These are phyloP conservation scores for Trypethelium eluteriae DNA, from an alignment of 495 filamentous ascomycete species.

Conservation along the genomic window DNA sequence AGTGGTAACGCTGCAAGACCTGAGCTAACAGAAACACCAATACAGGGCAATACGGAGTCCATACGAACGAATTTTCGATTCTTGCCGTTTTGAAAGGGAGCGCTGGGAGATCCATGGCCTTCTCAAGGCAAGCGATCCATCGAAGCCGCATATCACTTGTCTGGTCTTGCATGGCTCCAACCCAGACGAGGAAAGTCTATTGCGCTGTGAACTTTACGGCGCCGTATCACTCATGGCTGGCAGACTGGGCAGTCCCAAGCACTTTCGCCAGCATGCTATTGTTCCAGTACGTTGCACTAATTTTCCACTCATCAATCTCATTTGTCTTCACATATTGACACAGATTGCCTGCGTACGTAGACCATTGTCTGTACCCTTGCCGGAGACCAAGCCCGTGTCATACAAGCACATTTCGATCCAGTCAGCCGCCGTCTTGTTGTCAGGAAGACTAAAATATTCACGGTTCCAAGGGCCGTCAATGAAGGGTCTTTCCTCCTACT, in stretches of 20 bases:
- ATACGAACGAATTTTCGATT: no score
- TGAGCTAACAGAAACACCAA: not conserved
- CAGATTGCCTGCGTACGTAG: not conserved
- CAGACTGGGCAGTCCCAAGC: not conserved
- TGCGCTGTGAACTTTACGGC: not conserved
- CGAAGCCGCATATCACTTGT: not conserved
- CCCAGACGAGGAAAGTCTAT: not conserved
- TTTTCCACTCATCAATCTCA: not conserved
- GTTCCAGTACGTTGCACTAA: not conserved
- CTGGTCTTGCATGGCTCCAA: not conserved
- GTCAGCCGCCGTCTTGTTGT: not conserved
- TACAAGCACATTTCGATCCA: not conserved
- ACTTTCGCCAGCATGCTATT: not conserved
- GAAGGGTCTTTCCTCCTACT: not conserved
- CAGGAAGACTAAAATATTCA: not conserved
- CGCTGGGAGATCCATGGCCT: not conserved
- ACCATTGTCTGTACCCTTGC: slow-evolving; percentile 1
- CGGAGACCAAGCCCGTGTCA: not conserved
- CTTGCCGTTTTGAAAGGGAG: not conserved
- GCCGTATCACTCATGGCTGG: not conserved
- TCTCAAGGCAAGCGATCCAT: not conserved
- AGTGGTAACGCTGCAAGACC: not conserved
- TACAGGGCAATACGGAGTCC: not conserved
- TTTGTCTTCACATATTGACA: not conserved
- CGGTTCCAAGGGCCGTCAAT: not conserved